Evolutionary conservation across 129 eudicot genomes (phyloP).

Genomic region (Chrysanthemum makinoi): DNA sequence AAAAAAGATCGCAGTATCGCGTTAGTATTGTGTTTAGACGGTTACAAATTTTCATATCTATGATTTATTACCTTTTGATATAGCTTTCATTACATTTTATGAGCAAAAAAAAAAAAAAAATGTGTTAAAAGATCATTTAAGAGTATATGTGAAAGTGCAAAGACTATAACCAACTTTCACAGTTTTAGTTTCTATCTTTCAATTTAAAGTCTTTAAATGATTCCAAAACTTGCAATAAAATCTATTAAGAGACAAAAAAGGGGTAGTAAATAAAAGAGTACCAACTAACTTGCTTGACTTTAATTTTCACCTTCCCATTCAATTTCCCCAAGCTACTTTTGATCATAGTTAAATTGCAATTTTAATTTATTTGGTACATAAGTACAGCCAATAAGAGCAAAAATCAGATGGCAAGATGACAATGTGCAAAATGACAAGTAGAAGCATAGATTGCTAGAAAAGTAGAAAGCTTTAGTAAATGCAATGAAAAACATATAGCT

Average conservation of each 20-base stretch:
- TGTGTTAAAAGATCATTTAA: neutral
- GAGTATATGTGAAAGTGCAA: neutral
- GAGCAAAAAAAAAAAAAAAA: neutral
- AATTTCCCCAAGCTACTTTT: neutral
- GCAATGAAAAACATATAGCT: neutral
- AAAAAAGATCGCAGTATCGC: too few species aligned
- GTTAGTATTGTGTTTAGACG: too few species aligned
- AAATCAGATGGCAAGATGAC: neutral
- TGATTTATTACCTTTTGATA: too few species aligned
- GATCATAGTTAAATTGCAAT: neutral
- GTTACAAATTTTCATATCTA: too few species aligned
- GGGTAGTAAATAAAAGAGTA: too few species aligned
- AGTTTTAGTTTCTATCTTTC: constrained; percentile 8
- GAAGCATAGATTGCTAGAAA: too few species aligned
- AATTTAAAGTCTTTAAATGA: neutral
- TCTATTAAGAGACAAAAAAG: too few species aligned
- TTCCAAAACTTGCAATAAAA: too few species aligned
- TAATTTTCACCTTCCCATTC: constrained; percentile 2
- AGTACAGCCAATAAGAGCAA: neutral
- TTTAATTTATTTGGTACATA: neutral
- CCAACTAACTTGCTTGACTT: constrained; percentile 17
- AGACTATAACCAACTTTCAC: constrained; percentile 9
- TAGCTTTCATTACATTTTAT: neutral
- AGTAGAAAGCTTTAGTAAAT: too few species aligned
- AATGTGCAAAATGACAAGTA: too few species aligned